Evolutionary conservation across 2,329 filamentous ascomycete genomes (phyloP).

Genomic region (Fusarium longipes): DNA sequence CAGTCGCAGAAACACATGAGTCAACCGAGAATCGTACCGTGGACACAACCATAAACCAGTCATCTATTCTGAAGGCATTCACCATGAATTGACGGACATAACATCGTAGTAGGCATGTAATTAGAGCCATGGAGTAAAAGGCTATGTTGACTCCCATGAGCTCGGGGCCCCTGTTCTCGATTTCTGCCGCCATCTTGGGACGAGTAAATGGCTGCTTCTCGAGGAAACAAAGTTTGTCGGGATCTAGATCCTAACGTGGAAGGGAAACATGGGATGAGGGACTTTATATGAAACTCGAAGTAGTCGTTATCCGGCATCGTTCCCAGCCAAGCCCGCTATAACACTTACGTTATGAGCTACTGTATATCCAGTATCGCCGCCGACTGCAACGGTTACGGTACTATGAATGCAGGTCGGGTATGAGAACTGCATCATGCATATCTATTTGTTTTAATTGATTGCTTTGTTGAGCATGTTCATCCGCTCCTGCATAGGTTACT

Average conservation of each 20-base stretch:
- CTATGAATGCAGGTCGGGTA: background rate
- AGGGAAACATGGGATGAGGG: background rate
- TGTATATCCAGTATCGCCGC: background rate
- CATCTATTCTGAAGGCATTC: slow-evolving; percentile 51
- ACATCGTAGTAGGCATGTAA: slow-evolving; percentile 47
- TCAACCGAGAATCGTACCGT: slow-evolving; percentile 35
- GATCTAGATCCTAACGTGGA: slow-evolving; percentile 3
- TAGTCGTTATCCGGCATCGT: background rate
- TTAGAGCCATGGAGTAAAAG: slow-evolving; percentile 43
- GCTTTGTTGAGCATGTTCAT: background rate
- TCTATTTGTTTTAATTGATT: slow-evolving; percentile 3
- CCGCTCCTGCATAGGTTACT: background rate
- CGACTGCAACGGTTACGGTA: slow-evolving; percentile 12
- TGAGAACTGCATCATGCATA: slow-evolving; percentile 2
- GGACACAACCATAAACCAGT: slow-evolving; percentile 52
- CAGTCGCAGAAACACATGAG: slow-evolving; percentile 29
- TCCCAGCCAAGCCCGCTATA: background rate
- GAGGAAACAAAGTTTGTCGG: slow-evolving; percentile 10
- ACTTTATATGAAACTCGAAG: slow-evolving; percentile 20
- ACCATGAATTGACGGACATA: slow-evolving; percentile 51
- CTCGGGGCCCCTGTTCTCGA: slow-evolving; percentile 48
- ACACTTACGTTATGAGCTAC: background rate
- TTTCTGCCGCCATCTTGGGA: slow-evolving; percentile 23
- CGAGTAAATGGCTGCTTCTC: background rate
- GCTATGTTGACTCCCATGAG: slow-evolving; percentile 50